Conservation (phyloP, 306 rosid species). For the Astragalus membranaceus region DNA sequence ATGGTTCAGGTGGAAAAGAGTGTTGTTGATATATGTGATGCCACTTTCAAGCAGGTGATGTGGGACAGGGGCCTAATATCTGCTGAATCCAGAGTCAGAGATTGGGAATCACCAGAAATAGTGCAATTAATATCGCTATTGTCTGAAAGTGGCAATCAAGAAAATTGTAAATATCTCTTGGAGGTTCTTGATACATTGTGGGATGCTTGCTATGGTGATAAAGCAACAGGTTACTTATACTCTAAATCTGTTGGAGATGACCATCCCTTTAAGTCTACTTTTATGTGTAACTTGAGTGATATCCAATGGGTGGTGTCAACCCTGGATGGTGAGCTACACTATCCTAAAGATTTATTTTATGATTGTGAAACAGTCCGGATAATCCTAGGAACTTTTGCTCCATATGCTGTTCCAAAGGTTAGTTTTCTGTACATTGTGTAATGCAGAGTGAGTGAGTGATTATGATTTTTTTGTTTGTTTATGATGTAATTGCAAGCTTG, state of each 20-base stretch:
- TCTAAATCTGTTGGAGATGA: constrained; percentile 39
- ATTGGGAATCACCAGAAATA: constrained; percentile 86
- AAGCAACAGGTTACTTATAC: constrained; percentile 44
- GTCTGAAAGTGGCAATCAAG: constrained; percentile 46
- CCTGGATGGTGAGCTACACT: constrained; percentile 61
- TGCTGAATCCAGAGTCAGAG: constrained; percentile 51
- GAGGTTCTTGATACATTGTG: constrained; percentile 75
- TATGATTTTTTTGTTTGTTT: neutral
- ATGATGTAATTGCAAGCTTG: neutral
- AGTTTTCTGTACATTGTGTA: constrained; percentile 18
- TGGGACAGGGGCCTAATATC: constrained; percentile 57
- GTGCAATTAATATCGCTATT: constrained; percentile 48
- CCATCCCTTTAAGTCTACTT: constrained; percentile 58
- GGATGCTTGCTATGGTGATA: constrained; percentile 73
- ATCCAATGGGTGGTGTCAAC: constrained; percentile 63
- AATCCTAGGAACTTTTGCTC: constrained; percentile 67
- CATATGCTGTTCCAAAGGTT: constrained; percentile 92
- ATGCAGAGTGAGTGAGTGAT: neutral
- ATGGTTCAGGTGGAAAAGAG: constrained; percentile 60
- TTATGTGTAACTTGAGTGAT: constrained; percentile 61
- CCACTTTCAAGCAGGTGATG: constrained; percentile 34
- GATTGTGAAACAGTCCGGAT: constrained; percentile 73
- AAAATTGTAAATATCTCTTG: constrained; percentile 60
- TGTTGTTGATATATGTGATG: constrained; percentile 38
- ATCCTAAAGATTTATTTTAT: constrained; percentile 65